phyloP scores from a whole-genome alignment of 2,329 filamentous ascomycete species.

The Colletotrichum sp. region DNA sequence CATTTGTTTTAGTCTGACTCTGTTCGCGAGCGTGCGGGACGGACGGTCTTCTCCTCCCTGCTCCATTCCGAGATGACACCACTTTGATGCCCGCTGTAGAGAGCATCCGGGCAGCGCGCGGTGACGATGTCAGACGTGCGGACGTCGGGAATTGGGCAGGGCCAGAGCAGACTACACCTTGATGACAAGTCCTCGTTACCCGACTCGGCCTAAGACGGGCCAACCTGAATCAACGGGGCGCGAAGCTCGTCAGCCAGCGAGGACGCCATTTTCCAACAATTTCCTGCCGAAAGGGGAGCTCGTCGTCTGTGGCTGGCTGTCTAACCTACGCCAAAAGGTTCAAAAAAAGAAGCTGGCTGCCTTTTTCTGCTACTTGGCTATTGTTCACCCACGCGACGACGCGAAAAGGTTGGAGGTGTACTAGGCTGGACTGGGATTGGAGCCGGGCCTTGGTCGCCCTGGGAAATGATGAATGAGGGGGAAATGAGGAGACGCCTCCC shows the following conservation, averaged over 20 bases:
- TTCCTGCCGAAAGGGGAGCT: neutral
- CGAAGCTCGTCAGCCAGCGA: neutral
- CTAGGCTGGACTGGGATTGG: neutral
- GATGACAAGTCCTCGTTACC: neutral
- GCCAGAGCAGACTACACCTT: neutral
- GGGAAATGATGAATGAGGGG: slow-evolving; percentile 5
- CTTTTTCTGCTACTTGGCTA: neutral
- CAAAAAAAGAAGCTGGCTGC: neutral
- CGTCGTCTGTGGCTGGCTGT: neutral
- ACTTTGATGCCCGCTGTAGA: neutral
- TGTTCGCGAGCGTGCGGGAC: neutral
- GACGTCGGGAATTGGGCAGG: neutral
- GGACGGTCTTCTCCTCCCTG: neutral
- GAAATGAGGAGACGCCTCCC: slow-evolving; percentile 9
- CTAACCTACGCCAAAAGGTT: neutral
- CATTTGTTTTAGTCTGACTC: neutral
- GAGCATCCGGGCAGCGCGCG: neutral
- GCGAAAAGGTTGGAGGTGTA: neutral
- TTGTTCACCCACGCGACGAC: neutral
- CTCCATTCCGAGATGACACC: neutral
- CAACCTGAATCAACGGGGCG: neutral
- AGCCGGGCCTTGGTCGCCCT: neutral
- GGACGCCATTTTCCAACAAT: neutral
- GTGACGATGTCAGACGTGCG: neutral
- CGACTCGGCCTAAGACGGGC: neutral